A percentile compares a stretch with the other conserved stretches of the same genome.
Conservation (phyloP, 2,329 filamentous ascomycete genomes). For the Venturia nashicola region DNA sequence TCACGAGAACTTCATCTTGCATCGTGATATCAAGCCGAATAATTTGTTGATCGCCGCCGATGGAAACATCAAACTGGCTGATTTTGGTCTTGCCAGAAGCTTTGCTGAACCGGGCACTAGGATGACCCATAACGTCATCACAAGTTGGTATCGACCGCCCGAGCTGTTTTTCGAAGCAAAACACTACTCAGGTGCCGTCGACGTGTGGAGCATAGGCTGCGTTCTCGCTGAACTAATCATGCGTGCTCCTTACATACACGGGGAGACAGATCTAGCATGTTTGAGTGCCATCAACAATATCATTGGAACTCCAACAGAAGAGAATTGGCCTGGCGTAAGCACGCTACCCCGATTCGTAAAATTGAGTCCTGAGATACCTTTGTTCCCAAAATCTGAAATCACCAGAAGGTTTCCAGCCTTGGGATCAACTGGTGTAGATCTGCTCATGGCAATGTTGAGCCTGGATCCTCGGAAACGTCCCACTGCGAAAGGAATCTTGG, state of each 20-base stretch:
- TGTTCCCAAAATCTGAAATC: conserved; percentile 48
- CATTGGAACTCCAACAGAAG: conserved; percentile 83
- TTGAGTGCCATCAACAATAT: conserved; percentile 71
- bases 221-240: conserved; percentile 88
- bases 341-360: conserved; percentile 69
- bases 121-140: conserved; percentile 95
- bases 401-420: conserved; percentile 72
- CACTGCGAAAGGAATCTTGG: conserved; percentile 63
- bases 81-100: conserved; percentile 86
- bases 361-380: conserved; percentile 33
- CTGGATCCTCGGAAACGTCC: conserved; percentile 80
- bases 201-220: conserved; percentile 86
- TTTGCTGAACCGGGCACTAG: conserved; percentile 78
- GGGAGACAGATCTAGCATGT: conserved; percentile 77
- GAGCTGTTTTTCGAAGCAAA: conserved; percentile 85
- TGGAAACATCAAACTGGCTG: conserved; percentile 87
- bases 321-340: conserved; percentile 88
- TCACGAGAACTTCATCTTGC: conserved; percentile 84
- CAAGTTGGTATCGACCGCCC: conserved; percentile 89
- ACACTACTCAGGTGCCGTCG: conserved; percentile 82
- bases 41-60: conserved; percentile 90
- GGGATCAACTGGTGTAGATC: conserved; percentile 71
- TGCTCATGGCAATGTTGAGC: conserved; percentile 72
- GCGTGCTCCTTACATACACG: conserved; percentile 70
- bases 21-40: conserved; percentile 98